Evolutionary conservation across 1,284 basidiomycete genomes (phyloP).

Genomic region (Cystobasidiaceae sp.): DNA sequence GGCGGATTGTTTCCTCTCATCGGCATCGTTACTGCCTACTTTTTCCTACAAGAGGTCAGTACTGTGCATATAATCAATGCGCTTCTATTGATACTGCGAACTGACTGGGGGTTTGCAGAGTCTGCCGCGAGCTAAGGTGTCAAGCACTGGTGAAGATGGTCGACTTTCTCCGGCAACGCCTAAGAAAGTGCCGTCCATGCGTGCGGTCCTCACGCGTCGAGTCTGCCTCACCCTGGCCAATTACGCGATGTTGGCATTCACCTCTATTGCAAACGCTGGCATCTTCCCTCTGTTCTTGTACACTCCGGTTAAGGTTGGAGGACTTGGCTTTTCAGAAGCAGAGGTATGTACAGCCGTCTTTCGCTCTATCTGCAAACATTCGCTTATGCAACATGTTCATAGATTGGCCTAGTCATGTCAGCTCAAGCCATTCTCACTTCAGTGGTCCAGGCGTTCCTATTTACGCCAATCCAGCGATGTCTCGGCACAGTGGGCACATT

Average conservation of each 20-base stretch:
- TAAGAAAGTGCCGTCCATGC: conserved; percentile 5
- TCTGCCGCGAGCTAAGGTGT: neutral
- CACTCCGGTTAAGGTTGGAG: conserved; percentile 35
- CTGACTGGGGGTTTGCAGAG: neutral
- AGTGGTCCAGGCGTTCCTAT: conserved; percentile 44
- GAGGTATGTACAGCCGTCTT: no score
- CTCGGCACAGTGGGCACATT: conserved; percentile 46
- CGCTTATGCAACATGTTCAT: neutral
- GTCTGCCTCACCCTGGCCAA: conserved; percentile 23
- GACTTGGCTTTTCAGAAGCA: conserved; percentile 25
- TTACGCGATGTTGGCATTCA: conserved; percentile 28
- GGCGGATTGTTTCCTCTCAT: conserved; percentile 43
- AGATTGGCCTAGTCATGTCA: conserved; percentile 44
- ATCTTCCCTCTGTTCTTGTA: conserved; percentile 40
- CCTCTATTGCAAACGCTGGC: conserved; percentile 21
- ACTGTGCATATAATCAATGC: neutral
- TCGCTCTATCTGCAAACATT: neutral
- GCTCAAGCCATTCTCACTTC: conserved; percentile 43
- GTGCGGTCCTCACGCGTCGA: conserved; percentile 5
- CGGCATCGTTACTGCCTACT: conserved; percentile 41
- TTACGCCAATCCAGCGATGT: conserved; percentile 45
- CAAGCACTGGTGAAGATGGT: neutral
- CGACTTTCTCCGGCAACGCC: neutral
- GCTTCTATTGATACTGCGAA: neutral
- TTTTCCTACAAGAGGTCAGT: conserved; percentile 46